Base-by-base conservation (phyloP, 108 stramenopile species). In the Seminavis robusta region DNA sequence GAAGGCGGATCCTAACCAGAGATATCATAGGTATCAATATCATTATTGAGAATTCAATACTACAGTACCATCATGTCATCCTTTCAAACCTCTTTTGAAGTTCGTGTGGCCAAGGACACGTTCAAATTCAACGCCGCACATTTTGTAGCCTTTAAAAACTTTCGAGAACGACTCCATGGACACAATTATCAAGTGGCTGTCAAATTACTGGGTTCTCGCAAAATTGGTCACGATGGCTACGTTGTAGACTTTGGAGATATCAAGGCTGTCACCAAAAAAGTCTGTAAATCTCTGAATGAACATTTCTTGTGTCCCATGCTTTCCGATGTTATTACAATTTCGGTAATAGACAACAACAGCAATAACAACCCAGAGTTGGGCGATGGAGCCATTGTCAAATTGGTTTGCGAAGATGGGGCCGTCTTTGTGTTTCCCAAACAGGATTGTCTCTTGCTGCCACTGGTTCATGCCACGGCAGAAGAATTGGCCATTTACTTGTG, bases 81-180 rank as follows among this genome's bases (percentile, higher is more conserved):
- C 36, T 10, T 37, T 13, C 46, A 57, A 20, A 50, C 51, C 19
- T 53, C 15, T 28, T 89, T 87, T 59, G 84, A 90, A 68, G 84
- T 95, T 0, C 67, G 57, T 47, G 86, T 94, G 31, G 69, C 73
- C 20, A 95, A 94, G 64, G 88, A 94, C 34, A 84, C 89, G 37
- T 96, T 98, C 79, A 98, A 98, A 72, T 98, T 98, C 82, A 92
- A 94, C 77, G 94, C 94, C 15, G 92, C 97, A 16, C 97, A 98
- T 61, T 98, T 98, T 61, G 94, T 97, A 7, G 93, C 93, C 1
- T 98, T 78, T 71, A 55, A 80, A 24, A 94, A 94, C 15, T 98
- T 88, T 62, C 81, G 97, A 9, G 97, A 98, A 73, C 68, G 94
- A 19, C 61, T 98, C 5, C 97, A 98, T 58, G 97, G 97, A 6